Conservation (phyloP, 208 protist genomes). For the Spironucleus salmonicida region DNA sequence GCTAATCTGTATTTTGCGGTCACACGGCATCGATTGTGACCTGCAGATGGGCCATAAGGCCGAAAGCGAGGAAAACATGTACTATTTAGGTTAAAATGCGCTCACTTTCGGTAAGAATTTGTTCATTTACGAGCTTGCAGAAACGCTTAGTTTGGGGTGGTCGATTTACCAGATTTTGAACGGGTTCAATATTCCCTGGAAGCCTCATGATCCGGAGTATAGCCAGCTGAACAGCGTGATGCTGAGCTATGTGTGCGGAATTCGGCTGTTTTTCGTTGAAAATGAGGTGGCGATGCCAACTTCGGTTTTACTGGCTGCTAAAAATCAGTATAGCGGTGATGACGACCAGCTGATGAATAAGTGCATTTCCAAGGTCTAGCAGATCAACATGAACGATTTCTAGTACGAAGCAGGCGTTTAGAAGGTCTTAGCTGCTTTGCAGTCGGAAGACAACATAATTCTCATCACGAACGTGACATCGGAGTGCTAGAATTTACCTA, state of each 20-base stretch:
- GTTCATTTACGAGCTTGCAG: not conserved
- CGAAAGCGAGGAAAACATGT: not conserved
- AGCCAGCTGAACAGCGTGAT: not conserved
- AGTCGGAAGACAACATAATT: too few relatives aligned
- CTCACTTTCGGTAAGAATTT: not conserved
- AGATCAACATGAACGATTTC: too few relatives aligned
- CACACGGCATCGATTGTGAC: not conserved
- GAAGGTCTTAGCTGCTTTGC: too few relatives aligned
- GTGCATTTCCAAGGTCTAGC: too few relatives aligned
- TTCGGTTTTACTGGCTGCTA: not conserved
- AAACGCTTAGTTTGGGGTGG: not conserved
- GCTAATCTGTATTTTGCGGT: not conserved
- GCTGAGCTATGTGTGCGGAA: not conserved
- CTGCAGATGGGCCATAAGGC: not conserved
- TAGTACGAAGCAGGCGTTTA: too few relatives aligned
- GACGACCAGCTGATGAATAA: too few relatives aligned
- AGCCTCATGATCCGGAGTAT: not conserved
- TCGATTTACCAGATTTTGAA: constrained; percentile 7
- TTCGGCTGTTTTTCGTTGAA: not conserved
- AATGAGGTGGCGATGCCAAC: not conserved
- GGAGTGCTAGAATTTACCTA: too few relatives aligned
- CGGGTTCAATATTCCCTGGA: constrained; percentile 2
- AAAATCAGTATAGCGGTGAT: too few relatives aligned
- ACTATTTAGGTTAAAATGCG: not conserved
- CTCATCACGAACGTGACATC: too few relatives aligned